A percentile compares a stretch with the other conserved stretches of the same genome.
Conservation (phyloP, 305 asterid species). For the Ilex paraguariensis region DNA sequence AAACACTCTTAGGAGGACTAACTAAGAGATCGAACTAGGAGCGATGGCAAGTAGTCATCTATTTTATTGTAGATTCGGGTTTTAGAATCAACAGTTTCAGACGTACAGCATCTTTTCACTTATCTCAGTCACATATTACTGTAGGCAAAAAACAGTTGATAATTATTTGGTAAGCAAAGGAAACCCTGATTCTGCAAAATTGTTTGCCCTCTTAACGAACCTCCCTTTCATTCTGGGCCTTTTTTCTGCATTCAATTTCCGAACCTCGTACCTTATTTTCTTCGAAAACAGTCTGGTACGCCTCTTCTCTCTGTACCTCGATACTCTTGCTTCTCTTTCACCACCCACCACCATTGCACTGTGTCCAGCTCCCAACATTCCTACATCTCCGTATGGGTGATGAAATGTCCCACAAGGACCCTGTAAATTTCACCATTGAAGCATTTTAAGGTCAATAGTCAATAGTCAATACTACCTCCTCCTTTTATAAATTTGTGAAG, state of each 20-base stretch:
- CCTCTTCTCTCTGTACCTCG: constrained; percentile 11
- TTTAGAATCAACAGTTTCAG: too few species aligned
- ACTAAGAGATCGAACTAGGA: too few species aligned
- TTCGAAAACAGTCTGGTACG: constrained; percentile 6
- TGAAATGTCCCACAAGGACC: constrained; percentile 3
- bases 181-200: neutral
- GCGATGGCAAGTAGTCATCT: too few species aligned
- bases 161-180: constrained; percentile 3
- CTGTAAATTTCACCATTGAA: neutral
- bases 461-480: too few species aligned
- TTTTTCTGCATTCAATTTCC: constrained; percentile 7
- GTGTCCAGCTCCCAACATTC: neutral
- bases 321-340: constrained; percentile 12
- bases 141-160: too few species aligned
- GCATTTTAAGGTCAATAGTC: neutral
- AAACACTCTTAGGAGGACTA: too few species aligned
- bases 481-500: too few species aligned
- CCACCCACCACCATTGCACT: neutral
- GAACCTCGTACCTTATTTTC: constrained; percentile 12
- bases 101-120: too few species aligned
- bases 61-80: too few species aligned
- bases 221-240: constrained; percentile 11
- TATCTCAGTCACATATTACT: too few species aligned
- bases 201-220: constrained; percentile 7
- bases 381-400: constrained; percentile 1